Evolutionary conservation across 129 eudicot species (phyloP).

Genomic region (Flaveria bidentis): DNA sequence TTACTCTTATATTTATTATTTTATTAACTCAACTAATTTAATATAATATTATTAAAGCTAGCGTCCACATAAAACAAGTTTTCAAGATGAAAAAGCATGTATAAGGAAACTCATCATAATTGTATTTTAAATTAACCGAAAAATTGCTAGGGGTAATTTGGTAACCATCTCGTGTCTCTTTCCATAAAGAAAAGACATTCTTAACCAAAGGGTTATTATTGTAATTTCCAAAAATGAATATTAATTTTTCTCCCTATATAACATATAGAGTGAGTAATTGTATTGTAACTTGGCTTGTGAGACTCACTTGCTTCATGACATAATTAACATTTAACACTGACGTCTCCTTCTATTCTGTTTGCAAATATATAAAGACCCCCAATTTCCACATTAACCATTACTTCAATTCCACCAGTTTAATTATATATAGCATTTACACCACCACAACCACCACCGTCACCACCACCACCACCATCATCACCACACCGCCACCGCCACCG

Average conservation of each 20-base stretch:
- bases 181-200: background rate
- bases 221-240: background rate
- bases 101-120: too few species aligned
- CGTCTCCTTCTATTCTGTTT: conserved; percentile 16
- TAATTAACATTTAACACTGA: conserved; percentile 19
- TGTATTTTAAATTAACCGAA: too few species aligned
- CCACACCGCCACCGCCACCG: background rate
- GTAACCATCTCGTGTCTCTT: background rate
- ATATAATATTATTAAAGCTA: too few species aligned
- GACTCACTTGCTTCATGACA: conserved; percentile 37
- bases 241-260: background rate
- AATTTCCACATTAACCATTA: conserved; percentile 39
- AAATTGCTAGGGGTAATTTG: too few species aligned
- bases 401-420: background rate
- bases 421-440: background rate
- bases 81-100: too few species aligned
- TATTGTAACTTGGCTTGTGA: conserved; percentile 42
- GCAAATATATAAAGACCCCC: conserved; percentile 16
- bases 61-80: too few species aligned
- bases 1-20: too few species aligned
- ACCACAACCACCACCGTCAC: background rate
- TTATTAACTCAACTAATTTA: too few species aligned
- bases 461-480: background rate
- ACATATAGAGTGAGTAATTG: conserved; percentile 23
- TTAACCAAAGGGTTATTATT: conserved; percentile 14